These are phyloP conservation scores for Hibiscus syriacus DNA, from an alignment of 345 rosid genomes.

Conservation along the genomic window DNA sequence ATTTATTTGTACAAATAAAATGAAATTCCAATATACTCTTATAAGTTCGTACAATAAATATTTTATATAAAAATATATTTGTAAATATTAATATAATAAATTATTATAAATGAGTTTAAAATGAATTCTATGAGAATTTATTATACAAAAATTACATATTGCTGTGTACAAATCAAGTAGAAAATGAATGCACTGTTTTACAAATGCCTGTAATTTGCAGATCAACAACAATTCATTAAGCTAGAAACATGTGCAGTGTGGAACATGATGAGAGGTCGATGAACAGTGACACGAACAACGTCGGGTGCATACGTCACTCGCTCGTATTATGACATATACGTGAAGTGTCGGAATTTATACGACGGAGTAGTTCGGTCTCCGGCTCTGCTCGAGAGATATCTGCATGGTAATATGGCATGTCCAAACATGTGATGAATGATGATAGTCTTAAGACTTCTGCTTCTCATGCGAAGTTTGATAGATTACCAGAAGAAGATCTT, in stretches of 20 bases:
- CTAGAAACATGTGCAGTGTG: conserved; percentile 8
- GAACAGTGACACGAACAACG: neutral
- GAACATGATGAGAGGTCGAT: neutral
- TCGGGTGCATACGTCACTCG: neutral
- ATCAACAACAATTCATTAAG: neutral
- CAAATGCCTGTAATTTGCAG: conserved; percentile 1
- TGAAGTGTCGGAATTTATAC: neutral
- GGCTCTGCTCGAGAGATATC: conserved; percentile 32
- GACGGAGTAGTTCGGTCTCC: neutral
- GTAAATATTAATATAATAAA: too few relatives aligned
- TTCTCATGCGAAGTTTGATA: neutral
- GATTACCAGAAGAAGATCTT: conserved; percentile 52
- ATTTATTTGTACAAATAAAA: too few relatives aligned
- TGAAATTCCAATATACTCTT: too few relatives aligned
- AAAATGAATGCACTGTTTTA: conserved; percentile 2
- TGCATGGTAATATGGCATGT: neutral
- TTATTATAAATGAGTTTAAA: too few relatives aligned
- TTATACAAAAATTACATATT: neutral
- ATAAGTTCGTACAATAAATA: too few relatives aligned
- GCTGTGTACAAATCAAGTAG: conserved; percentile 13
- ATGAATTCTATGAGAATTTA: too few relatives aligned
- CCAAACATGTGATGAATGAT: neutral
- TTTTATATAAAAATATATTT: too few relatives aligned
- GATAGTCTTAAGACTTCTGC: too few relatives aligned
- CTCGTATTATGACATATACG: neutral